A percentile compares a stretch with the other conserved stretches of the same genome.
phyloP scores from a whole-genome alignment of 2,329 filamentous ascomycete species.

The Venturia oleaginea region DNA sequence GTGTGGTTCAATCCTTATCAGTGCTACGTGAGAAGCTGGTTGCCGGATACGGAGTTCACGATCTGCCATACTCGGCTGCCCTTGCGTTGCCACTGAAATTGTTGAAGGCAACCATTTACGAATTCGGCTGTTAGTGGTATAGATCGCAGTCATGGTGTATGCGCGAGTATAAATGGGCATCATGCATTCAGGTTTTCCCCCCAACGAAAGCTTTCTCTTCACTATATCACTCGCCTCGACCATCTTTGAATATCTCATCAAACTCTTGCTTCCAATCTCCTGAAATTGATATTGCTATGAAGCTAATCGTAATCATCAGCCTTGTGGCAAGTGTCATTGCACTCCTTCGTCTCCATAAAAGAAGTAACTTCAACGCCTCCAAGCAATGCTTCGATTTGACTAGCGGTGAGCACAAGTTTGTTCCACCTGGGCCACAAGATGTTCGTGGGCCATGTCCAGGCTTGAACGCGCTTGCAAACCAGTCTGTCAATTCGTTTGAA shows the following conservation, averaged over 20 bases:
- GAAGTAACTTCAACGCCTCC: background rate
- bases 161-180: background rate
- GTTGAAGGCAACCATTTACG: background rate
- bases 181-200: no score
- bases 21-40: background rate
- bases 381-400: constrained; percentile 4
- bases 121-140: background rate
- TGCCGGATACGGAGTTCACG: background rate
- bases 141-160: background rate
- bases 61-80: background rate
- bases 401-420: background rate
- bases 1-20: background rate
- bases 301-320: background rate
- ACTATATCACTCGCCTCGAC: background rate
- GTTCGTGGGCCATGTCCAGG: constrained; percentile 4
- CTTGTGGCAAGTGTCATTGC: background rate
- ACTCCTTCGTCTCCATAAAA: background rate
- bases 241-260: background rate
- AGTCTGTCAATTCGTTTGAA: background rate
- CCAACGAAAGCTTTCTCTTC: background rate
- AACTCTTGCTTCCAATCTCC: no score
- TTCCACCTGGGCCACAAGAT: background rate
- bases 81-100: background rate
- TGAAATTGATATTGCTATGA: background rate
- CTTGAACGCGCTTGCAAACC: constrained; percentile 9